A percentile compares a stretch with the other conserved stretches of the same genome.
Evolutionary conservation across 2,329 filamentous ascomycete genomes (phyloP).

Genomic region (Botrytis deweyae): DNA sequence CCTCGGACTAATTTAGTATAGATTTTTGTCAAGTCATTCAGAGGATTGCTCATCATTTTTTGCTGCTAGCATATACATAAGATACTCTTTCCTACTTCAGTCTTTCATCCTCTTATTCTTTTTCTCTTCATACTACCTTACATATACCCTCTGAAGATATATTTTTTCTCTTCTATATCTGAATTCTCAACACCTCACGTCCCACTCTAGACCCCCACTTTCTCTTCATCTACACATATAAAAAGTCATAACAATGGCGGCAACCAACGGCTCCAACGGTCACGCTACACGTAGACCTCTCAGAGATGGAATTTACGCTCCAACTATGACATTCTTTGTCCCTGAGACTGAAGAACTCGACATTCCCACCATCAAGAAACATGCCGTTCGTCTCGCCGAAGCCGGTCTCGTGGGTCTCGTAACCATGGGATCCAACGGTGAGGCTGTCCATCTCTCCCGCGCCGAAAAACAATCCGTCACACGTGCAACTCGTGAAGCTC

Average conservation of each 20-base stretch:
- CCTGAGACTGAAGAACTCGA: conserved; percentile 82
- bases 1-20: conserved; percentile 14
- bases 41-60: not conserved
- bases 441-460: conserved; percentile 79
- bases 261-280: conserved; percentile 19
- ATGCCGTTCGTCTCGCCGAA: conserved; percentile 73
- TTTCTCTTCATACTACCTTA: not conserved
- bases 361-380: conserved; percentile 73
- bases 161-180: not conserved
- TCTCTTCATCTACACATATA: not conserved
- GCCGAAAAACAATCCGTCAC: conserved; percentile 76
- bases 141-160: not conserved
- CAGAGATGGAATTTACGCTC: conserved; percentile 80
- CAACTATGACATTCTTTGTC: conserved; percentile 89
- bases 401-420: conserved; percentile 80
- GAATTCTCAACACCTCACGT: not conserved
- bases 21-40: not conserved
- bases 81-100: not conserved
- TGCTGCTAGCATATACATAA: conserved; percentile 13
- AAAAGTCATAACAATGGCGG: conserved; percentile 22
- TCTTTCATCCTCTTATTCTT: not conserved
- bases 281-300: conserved; percentile 52
- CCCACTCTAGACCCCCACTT: not conserved
- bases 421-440: conserved; percentile 87
- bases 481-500: conserved; percentile 73